phyloP scores from a whole-genome alignment of 306 rosid genomes.

The Glycyrrhiza uralensis region DNA sequence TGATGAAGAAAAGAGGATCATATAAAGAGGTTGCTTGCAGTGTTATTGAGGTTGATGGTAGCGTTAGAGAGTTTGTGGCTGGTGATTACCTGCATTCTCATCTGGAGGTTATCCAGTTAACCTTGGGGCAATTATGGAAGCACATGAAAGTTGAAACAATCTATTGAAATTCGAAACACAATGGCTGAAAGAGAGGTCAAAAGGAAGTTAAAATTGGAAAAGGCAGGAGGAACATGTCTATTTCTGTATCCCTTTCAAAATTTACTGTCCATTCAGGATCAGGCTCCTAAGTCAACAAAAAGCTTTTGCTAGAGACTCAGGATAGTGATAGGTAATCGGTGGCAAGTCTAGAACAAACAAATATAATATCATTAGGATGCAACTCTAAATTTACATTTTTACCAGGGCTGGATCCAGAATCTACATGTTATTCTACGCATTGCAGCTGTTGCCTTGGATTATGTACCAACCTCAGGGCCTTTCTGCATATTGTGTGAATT shows the following conservation, averaged over 20 bases:
- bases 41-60: constrained; percentile 56
- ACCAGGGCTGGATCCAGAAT: not conserved
- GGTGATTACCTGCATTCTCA: constrained; percentile 35
- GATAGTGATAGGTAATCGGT: too few relatives aligned
- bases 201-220: not conserved
- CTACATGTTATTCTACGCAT: not conserved
- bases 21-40: constrained; percentile 63
- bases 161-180: not conserved
- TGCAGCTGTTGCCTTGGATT: not conserved
- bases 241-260: not conserved
- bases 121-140: constrained; percentile 46
- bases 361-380: not conserved
- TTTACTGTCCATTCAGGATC: not conserved
- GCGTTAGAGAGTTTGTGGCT: constrained; percentile 51
- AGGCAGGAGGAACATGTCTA: not conserved
- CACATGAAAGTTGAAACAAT: constrained; percentile 53
- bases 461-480: not conserved
- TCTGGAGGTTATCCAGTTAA: constrained; percentile 31
- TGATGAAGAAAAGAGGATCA: constrained; percentile 51
- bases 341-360: not conserved
- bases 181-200: not conserved
- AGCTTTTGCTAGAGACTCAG: not conserved
- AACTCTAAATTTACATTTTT: not conserved
- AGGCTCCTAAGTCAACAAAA: not conserved
- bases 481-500: not conserved